Conservation (phyloP, 139 green algal genomes). For the Monoraphidium neglectum region DNA sequence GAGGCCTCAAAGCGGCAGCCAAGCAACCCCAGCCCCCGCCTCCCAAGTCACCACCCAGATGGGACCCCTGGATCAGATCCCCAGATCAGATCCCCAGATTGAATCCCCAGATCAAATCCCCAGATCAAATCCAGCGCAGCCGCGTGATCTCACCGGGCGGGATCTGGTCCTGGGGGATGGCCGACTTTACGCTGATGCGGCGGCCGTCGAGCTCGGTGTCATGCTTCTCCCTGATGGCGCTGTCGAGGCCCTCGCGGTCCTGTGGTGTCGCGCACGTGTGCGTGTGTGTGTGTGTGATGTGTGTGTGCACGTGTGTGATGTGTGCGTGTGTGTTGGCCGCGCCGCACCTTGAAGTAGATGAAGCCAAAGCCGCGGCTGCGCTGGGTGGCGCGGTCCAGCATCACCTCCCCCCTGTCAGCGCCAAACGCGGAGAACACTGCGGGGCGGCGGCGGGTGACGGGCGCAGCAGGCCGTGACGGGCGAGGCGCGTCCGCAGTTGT, state of each 20-base stretch:
- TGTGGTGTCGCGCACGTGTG: background rate
- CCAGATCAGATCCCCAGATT: background rate
- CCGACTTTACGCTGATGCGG: constrained; percentile 22
- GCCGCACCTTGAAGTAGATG: constrained; percentile 30
- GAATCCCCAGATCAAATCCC: background rate
- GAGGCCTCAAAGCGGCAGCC: background rate
- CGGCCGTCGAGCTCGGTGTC: constrained; percentile 24
- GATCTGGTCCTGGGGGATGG: constrained; percentile 33
- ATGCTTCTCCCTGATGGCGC: constrained; percentile 28
- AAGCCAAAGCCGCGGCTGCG: constrained; percentile 36
- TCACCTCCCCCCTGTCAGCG: constrained; percentile 26
- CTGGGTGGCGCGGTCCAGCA: constrained; percentile 38
- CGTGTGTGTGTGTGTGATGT: no score
- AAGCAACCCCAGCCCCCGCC: background rate
- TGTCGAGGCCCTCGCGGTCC: constrained; percentile 13
- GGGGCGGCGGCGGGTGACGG: no score
- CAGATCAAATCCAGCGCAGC: background rate
- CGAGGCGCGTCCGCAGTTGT: no score
- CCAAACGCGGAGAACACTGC: constrained; percentile 31
- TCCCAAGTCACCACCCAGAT: background rate
- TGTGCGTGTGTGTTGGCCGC: no score
- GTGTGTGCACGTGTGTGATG: no score
- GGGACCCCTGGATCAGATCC: background rate
- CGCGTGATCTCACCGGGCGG: background rate
- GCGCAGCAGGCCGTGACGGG: no score